Evolutionary conservation across 176 grass and related monocot species (phyloP).

Genomic region (Alloteropsis semialata): DNA sequence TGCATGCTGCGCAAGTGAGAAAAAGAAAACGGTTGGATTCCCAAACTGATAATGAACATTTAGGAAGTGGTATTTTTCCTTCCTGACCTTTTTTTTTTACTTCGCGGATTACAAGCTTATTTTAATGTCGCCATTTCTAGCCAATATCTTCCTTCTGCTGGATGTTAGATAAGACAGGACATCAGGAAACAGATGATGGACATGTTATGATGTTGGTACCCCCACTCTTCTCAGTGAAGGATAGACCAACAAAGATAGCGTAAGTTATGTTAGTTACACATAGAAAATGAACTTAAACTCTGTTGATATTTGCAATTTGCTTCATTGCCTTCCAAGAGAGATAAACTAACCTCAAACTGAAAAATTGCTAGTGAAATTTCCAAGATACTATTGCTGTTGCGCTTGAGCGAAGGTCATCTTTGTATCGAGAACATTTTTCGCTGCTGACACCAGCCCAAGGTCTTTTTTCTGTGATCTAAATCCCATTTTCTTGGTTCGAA

Average conservation of each 20-base stretch:
- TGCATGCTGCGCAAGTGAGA: slow-evolving; percentile 68
- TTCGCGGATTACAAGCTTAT: slow-evolving; percentile 6
- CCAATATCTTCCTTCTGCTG: slow-evolving; percentile 2
- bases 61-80: slow-evolving; percentile 29
- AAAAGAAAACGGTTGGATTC: slow-evolving; percentile 50
- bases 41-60: slow-evolving; percentile 24
- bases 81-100: slow-evolving; percentile 3
- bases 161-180: slow-evolving; percentile 36
- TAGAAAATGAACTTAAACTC: neutral
- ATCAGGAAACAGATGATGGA: slow-evolving; percentile 52
- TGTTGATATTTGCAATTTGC: slow-evolving; percentile 3
- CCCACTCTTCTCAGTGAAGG: slow-evolving; percentile 80
- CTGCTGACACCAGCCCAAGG: neutral
- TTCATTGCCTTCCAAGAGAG: neutral
- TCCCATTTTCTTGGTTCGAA: neutral
- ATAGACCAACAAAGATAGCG: slow-evolving; percentile 77
- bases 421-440: neutral
- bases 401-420: neutral
- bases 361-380: slow-evolving; percentile 3
- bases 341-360: neutral
- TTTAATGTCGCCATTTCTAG: slow-evolving; percentile 21
- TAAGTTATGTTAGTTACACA: slow-evolving; percentile 44
- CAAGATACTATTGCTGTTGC: neutral
- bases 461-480: neutral
- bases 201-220: slow-evolving; percentile 91